Conservation (phyloP, 2,329 filamentous ascomycete species). For the Xylaria polymorpha region DNA sequence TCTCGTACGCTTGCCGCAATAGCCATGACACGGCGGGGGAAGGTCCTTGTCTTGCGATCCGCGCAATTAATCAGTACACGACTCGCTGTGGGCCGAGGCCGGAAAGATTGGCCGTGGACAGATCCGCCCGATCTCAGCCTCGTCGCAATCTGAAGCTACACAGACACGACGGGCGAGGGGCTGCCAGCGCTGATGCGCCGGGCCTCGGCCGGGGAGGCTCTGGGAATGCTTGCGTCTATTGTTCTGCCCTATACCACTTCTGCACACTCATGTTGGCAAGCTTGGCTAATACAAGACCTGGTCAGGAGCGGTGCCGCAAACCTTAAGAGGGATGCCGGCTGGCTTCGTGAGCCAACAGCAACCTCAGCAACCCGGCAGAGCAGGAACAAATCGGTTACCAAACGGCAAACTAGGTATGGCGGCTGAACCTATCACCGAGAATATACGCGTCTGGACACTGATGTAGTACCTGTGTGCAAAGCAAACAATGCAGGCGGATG, state of each 20-base stretch:
- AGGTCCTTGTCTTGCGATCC: conserved; percentile 33
- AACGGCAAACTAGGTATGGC: conserved; percentile 73
- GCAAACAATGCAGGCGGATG: conserved; percentile 67
- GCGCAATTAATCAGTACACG: conserved; percentile 28
- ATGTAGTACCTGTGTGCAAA: conserved; percentile 46
- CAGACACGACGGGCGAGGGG: conserved; percentile 1
- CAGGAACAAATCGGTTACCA: conserved; percentile 69
- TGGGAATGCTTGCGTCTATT: conserved; percentile 4
- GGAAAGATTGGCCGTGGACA: conserved; percentile 5
- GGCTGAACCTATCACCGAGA: conserved; percentile 24
- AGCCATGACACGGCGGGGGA: conserved; percentile 28
- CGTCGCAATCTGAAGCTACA: conserved; percentile 27
- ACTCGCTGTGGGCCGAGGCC: conserved; percentile 20
- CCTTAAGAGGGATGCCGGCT: conserved; percentile 70
- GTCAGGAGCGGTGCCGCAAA: conserved; percentile 69
- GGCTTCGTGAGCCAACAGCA: conserved; percentile 69
- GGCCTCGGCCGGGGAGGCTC: conserved; percentile 13
- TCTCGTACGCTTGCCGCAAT: conserved; percentile 40
- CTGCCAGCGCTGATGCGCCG: background rate
- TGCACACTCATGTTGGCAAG: conserved; percentile 36
- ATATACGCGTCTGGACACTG: conserved; percentile 41
- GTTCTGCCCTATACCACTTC: conserved; percentile 21
- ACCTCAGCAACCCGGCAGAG: conserved; percentile 65
- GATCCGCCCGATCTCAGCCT: conserved; percentile 35
- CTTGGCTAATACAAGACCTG: conserved; percentile 51